Conservation (phyloP, 2,329 filamentous ascomycete species). For the Mycosphaerelloides madeirae region DNA sequence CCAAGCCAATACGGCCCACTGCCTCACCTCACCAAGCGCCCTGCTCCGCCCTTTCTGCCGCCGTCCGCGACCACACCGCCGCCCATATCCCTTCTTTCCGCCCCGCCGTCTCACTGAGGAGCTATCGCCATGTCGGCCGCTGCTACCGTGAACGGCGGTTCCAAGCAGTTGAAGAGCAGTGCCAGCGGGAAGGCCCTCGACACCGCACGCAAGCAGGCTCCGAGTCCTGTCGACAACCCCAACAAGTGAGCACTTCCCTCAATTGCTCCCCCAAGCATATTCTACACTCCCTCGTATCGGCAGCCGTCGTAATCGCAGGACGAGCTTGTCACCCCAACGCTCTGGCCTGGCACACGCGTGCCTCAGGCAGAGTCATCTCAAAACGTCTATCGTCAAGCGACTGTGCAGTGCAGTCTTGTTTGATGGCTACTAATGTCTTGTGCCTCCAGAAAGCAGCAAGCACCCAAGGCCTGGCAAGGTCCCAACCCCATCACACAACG, state of each 20-base stretch:
- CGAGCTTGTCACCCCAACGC: too few relatives aligned
- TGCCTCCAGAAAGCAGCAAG: constrained; percentile 42
- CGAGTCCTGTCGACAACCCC: constrained; percentile 50
- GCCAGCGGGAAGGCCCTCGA: constrained; percentile 49
- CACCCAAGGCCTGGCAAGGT: constrained; percentile 50
- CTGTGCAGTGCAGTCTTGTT: background rate
- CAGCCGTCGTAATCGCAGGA: too few relatives aligned
- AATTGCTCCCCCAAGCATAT: background rate
- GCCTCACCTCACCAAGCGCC: background rate
- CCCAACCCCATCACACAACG: constrained; percentile 59
- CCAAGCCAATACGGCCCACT: too few relatives aligned
- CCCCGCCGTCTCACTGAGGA: constrained; percentile 12
- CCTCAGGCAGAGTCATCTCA: constrained; percentile 4
- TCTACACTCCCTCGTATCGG: background rate
- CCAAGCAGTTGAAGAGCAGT: constrained; percentile 47
- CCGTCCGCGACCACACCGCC: constrained; percentile 1
- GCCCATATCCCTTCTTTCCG: constrained; percentile 2
- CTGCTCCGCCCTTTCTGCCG: constrained; percentile 1
- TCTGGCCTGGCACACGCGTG: constrained; percentile 1
- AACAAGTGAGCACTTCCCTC: constrained; percentile 46
- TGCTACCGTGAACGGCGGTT: constrained; percentile 27
- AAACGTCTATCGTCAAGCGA: too few relatives aligned
- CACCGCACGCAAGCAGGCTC: constrained; percentile 51
- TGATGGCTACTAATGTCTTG: constrained; percentile 10
- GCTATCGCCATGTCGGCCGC: constrained; percentile 26